phyloP scores from a whole-genome alignment of 2,329 filamentous ascomycete species.

The Fusarium verrucosum region DNA sequence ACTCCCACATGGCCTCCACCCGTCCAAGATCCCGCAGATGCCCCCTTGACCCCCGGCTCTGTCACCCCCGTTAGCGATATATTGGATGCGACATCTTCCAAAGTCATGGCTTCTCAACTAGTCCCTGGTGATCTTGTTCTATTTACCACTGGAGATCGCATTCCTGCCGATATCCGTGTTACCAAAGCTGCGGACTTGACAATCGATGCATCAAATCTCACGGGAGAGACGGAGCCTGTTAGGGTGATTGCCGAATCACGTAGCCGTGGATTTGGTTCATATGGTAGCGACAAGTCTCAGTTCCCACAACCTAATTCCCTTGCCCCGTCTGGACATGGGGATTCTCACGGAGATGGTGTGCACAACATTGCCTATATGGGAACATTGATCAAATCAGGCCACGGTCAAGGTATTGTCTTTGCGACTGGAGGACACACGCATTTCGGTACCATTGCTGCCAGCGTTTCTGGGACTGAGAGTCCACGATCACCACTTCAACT shows the following conservation, averaged over 20 bases:
- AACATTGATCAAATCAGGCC: conserved; percentile 91
- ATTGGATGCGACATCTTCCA: conserved; percentile 78
- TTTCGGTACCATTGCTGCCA: conserved; percentile 95
- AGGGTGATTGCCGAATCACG: conserved; percentile 74
- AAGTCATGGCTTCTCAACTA: conserved; percentile 85
- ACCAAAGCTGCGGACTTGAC: conserved; percentile 89
- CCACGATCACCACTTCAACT: conserved; percentile 92
- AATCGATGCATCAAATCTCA: conserved; percentile 96
- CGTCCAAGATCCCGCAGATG: conserved; percentile 56
- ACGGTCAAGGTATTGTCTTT: conserved; percentile 97
- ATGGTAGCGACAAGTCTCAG: conserved; percentile 45
- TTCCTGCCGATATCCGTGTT: conserved; percentile 94
- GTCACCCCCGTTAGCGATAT: conserved; percentile 69
- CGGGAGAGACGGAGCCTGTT: conserved; percentile 95
- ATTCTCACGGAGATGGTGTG: conserved; percentile 72
- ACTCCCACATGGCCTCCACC: conserved; percentile 60
- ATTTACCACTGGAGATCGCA: conserved; percentile 94
- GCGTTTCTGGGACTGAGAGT: conserved; percentile 93
- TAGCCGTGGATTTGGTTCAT: conserved; percentile 43
- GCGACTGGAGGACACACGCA: conserved; percentile 93
- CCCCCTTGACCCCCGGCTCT: conserved; percentile 55
- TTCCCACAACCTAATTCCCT: conserved; percentile 55
- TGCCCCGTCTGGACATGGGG: conserved; percentile 62
- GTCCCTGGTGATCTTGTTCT: conserved; percentile 93
- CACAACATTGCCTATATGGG: conserved; percentile 99